Evolutionary conservation across 2,329 filamentous ascomycete species (phyloP).

Genomic region (Exophiala aquamarina): DNA sequence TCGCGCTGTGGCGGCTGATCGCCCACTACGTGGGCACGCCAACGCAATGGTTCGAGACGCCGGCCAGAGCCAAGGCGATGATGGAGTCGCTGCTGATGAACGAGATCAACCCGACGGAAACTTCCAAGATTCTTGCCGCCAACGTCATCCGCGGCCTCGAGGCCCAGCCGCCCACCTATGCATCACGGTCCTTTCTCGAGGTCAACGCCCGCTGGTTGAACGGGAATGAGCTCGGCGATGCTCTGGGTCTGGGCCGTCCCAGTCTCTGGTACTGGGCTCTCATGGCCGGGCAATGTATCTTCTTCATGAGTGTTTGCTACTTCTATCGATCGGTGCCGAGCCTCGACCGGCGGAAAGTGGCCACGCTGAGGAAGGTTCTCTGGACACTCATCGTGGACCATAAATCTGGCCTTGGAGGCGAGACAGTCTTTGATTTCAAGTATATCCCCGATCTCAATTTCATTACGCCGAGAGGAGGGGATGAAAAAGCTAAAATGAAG

Average conservation of each 20-base stretch:
- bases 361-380: slow-evolving; percentile 51
- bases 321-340: slow-evolving; percentile 46
- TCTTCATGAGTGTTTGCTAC: slow-evolving; percentile 56
- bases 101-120: slow-evolving; percentile 66
- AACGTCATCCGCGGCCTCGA: slow-evolving; percentile 73
- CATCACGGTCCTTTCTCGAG: slow-evolving; percentile 65
- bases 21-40: slow-evolving; percentile 71
- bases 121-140: slow-evolving; percentile 65
- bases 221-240: slow-evolving; percentile 61
- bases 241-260: slow-evolving; percentile 59
- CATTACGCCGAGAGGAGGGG: slow-evolving; percentile 37
- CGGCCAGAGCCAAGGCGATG: slow-evolving; percentile 54
- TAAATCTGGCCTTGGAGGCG: slow-evolving; percentile 60
- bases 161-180: slow-evolving; percentile 63
- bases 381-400: slow-evolving; percentile 64
- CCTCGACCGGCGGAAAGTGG: slow-evolving; percentile 55
- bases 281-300: slow-evolving; percentile 65
- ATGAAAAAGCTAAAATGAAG: slow-evolving; percentile 40
- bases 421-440: slow-evolving; percentile 68
- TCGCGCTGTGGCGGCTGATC: slow-evolving; percentile 75
- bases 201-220: slow-evolving; percentile 71
- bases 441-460: slow-evolving; percentile 61
- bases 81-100: slow-evolving; percentile 68
- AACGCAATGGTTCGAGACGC: slow-evolving; percentile 58
- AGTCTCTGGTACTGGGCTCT: slow-evolving; percentile 59